Conservation (phyloP, 345 rosid species). For the Hirschfeldia incana region DNA sequence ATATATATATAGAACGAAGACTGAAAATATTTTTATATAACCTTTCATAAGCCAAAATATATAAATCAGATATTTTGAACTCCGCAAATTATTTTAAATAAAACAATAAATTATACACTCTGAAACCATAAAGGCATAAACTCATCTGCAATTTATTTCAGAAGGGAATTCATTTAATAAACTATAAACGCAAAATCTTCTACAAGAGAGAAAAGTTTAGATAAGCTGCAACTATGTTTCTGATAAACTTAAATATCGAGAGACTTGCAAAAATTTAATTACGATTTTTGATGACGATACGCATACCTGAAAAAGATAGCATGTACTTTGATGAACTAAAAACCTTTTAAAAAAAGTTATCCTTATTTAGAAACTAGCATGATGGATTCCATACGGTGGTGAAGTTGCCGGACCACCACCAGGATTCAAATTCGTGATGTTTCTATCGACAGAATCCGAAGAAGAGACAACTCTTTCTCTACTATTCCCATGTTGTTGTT, state of each 20-base stretch:
- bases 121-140: conserved; percentile 18
- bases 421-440: conserved; percentile 36
- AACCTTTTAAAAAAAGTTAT: background rate
- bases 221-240: conserved; percentile 33
- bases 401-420: conserved; percentile 44
- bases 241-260: background rate
- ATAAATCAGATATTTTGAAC: background rate
- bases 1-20: background rate
- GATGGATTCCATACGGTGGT: conserved; percentile 42
- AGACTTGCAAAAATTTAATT: conserved; percentile 33
- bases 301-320: conserved; percentile 38
- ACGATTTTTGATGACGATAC: conserved; percentile 32
- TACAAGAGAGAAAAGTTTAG: conserved; percentile 29
- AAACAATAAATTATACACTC: background rate
- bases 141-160: background rate
- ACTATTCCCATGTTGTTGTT: conserved; percentile 29
- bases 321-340: conserved; percentile 28
- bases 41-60: background rate
- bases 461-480: conserved; percentile 43
- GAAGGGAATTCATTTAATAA: conserved; percentile 22
- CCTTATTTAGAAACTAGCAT: conserved; percentile 33
- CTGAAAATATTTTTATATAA: conserved; percentile 18
- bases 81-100: background rate
- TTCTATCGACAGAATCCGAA: conserved; percentile 47
- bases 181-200: conserved; percentile 36